These are phyloP conservation scores for Madurella mycetomatis DNA, from an alignment of 2,329 filamentous ascomycete genomes.

Conservation along the genomic window DNA sequence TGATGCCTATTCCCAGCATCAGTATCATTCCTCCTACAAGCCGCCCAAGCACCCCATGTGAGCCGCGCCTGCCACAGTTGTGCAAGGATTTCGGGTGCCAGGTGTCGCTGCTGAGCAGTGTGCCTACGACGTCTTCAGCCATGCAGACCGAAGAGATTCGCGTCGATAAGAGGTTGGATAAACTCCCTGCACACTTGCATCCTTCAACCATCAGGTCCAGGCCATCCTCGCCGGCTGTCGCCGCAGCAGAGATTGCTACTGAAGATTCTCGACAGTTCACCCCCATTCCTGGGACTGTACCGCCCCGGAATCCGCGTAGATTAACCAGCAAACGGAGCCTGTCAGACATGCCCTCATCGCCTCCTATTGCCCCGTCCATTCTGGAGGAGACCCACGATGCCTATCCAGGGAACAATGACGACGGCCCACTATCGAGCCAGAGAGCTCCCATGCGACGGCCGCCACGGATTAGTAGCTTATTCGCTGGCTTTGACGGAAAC, in stretches of 20 bases:
- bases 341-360: conserved; percentile 48
- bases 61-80: conserved; percentile 72
- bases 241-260: conserved; percentile 23
- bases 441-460: conserved; percentile 62
- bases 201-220: conserved; percentile 68
- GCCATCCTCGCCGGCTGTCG: conserved; percentile 49
- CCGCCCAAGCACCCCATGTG: conserved; percentile 71
- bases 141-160: conserved; percentile 90
- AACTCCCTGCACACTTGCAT: conserved; percentile 71
- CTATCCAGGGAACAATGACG: conserved; percentile 77
- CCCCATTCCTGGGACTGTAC: conserved; percentile 49
- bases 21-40: conserved; percentile 86
- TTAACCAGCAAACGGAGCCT: conserved; percentile 44
- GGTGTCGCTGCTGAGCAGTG: conserved; percentile 53
- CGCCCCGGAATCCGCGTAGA: conserved; percentile 58
- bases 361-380: conserved; percentile 31
- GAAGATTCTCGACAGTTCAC: conserved; percentile 45
- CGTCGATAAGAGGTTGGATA: conserved; percentile 70
- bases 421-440: conserved; percentile 63
- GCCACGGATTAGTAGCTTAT: conserved; percentile 76
- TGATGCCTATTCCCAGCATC: conserved; percentile 70
- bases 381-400: conserved; percentile 53
- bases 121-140: conserved; percentile 48
- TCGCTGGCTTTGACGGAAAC: conserved; percentile 73
- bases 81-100: conserved; percentile 81